These are phyloP conservation scores for Pestalotiopsis sp. DNA, from an alignment of 2,329 filamentous ascomycete genomes.

Conservation along the genomic window DNA sequence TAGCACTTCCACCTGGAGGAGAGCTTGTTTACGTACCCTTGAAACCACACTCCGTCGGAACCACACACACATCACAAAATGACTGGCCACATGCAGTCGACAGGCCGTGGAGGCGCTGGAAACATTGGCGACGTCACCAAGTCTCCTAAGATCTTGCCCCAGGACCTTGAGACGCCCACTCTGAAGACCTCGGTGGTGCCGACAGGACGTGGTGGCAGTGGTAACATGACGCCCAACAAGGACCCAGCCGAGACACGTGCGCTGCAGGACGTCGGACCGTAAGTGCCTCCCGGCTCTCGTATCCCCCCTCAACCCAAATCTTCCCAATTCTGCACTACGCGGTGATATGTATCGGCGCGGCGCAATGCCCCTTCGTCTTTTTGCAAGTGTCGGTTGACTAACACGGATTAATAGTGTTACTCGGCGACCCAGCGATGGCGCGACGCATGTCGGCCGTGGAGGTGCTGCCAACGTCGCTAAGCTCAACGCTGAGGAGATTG, in stretches of 20 bases:
- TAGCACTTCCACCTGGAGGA: neutral
- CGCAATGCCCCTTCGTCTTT: neutral
- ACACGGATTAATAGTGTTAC: conserved; percentile 6
- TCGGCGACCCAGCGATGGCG: conserved; percentile 57
- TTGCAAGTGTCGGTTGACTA: neutral
- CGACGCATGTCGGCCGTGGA: conserved; percentile 70
- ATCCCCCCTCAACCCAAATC: neutral
- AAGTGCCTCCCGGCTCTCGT: conserved; percentile 32
- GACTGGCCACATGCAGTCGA: conserved; percentile 52
- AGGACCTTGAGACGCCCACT: conserved; percentile 77
- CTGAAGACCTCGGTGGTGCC: conserved; percentile 84
- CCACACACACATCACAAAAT: conserved; percentile 29
- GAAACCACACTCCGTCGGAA: neutral
- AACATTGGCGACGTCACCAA: conserved; percentile 63
- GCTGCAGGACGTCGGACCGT: conserved; percentile 81
- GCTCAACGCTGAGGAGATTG: conserved; percentile 42
- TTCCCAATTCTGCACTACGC: neutral
- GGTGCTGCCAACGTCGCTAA: conserved; percentile 72
- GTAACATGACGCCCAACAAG: conserved; percentile 79
- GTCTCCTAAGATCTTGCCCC: conserved; percentile 47
- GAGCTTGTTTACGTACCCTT: neutral
- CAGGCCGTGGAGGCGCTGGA: conserved; percentile 78
- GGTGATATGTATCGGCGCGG: neutral
- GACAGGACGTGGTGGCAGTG: conserved; percentile 83
- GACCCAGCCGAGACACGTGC: conserved; percentile 73